A percentile compares a stretch with the other conserved stretches of the same genome.
phyloP scores from a whole-genome alignment of 371 early-diverging fungal species.

The Apophysomyces ossiformis region DNA sequence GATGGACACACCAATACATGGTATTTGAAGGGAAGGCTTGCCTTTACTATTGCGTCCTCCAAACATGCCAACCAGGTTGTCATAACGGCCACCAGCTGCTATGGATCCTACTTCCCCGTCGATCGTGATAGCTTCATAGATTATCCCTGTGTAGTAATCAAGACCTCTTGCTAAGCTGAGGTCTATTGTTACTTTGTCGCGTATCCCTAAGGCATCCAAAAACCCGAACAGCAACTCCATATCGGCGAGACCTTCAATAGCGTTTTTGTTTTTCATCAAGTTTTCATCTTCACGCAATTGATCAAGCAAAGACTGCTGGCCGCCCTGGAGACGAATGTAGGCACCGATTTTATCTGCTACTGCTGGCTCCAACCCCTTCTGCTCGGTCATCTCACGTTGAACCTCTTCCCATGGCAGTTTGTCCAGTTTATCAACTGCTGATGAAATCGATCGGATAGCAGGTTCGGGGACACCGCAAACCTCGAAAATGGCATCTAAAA shows the following conservation, averaged over 20 bases:
- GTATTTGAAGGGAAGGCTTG: conserved; percentile 75
- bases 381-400: conserved; percentile 92
- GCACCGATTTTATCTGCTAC: conserved; percentile 91
- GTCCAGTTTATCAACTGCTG: conserved; percentile 99
- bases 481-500: conserved; percentile 96
- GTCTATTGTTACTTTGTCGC: conserved; percentile 87
- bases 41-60: conserved; percentile 69
- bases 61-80: conserved; percentile 97
- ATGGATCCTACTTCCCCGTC: conserved; percentile 96
- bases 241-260: conserved; percentile 87
- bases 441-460: conserved; percentile 90
- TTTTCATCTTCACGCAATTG: conserved; percentile 64
- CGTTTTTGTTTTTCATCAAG: conserved; percentile 71
- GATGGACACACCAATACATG: conserved; percentile 98
- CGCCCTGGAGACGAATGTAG: conserved; percentile 84
- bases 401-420: conserved; percentile 96
- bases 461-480: conserved; percentile 93
- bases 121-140: conserved; percentile 96
- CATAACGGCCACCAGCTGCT: conserved; percentile 99
- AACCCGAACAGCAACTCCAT: conserved; percentile 89
- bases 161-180: conserved; percentile 97
- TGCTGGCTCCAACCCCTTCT: conserved; percentile 81
- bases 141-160: conserved; percentile 99
- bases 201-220: conserved; percentile 82
- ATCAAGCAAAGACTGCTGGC: conserved; percentile 57